Conservation (phyloP, 2,329 filamentous ascomycete genomes). For the Alternaria novae-zelandiae region DNA sequence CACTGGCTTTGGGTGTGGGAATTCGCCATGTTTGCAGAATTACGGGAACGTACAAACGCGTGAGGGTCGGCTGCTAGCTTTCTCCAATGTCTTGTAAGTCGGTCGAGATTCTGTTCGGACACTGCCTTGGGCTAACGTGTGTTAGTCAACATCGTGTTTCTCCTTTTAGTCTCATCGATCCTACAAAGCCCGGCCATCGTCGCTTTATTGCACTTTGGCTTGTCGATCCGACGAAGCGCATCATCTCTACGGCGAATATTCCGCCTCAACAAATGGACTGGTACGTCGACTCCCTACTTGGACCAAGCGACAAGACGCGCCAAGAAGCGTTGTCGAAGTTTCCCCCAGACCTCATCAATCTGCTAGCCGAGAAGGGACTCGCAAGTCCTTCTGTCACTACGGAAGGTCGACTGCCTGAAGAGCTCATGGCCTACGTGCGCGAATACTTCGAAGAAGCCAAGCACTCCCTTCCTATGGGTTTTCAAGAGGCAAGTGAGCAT, state of each 20-base stretch:
- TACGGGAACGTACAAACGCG: conserved; percentile 54
- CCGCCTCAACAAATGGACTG: conserved; percentile 59
- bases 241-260: conserved; percentile 61
- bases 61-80: conserved; percentile 60
- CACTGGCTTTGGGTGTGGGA: conserved; percentile 5
- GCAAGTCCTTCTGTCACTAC: background rate
- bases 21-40: conserved; percentile 43
- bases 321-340: conserved; percentile 13
- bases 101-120: background rate
- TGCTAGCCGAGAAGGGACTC: conserved; percentile 15
- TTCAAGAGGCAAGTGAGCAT: conserved; percentile 17
- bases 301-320: background rate
- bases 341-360: conserved; percentile 19
- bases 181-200: conserved; percentile 60
- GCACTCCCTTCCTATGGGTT: conserved; percentile 18
- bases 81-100: conserved; percentile 56
- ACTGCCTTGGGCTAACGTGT: background rate
- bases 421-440: conserved; percentile 23
- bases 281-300: conserved; percentile 40
- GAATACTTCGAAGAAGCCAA: conserved; percentile 6
- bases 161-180: conserved; percentile 58
- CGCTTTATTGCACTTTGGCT: conserved; percentile 66
- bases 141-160: conserved; percentile 29
- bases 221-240: conserved; percentile 60
- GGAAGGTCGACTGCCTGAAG: conserved; percentile 13